A percentile compares a stretch with the other conserved stretches of the same genome.
Conservation (phyloP, 352 stramenopile species). For the Pythium aristosporum region DNA sequence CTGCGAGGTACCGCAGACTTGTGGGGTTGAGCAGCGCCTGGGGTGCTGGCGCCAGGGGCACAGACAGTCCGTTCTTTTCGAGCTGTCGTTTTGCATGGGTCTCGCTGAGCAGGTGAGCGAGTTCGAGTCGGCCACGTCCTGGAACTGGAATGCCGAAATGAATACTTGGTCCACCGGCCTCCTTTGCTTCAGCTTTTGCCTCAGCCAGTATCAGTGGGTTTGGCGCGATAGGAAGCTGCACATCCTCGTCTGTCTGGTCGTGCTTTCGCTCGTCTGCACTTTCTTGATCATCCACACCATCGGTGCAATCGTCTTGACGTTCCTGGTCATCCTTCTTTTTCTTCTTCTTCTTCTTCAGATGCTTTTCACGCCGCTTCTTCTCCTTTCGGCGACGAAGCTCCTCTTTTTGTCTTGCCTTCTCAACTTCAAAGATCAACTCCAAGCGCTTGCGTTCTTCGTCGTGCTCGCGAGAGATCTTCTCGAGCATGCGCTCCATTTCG, state of each 20-base stretch:
- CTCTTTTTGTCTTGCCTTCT: conserved; percentile 69
- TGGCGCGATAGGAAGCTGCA: neutral
- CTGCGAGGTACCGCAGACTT: conserved; percentile 53
- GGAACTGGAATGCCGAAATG: conserved; percentile 38
- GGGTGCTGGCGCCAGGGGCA: conserved; percentile 17
- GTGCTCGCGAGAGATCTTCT: conserved; percentile 66
- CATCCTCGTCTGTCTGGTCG: neutral
- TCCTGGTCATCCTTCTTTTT: conserved; percentile 26
- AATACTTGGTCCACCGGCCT: neutral
- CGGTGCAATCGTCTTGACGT: neutral
- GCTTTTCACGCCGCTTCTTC: conserved; percentile 51
- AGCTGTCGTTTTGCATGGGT: conserved; percentile 42
- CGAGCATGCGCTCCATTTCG: conserved; percentile 57
- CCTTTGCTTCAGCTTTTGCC: conserved; percentile 31
- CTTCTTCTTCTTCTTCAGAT: conserved; percentile 46
- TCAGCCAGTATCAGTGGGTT: neutral
- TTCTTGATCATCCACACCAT: neutral
- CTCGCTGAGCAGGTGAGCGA: conserved; percentile 54
- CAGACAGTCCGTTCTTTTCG: conserved; percentile 27
- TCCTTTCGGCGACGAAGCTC: conserved; percentile 66
- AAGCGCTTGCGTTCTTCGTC: conserved; percentile 59
- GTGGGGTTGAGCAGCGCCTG: conserved; percentile 56
- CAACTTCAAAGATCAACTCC: conserved; percentile 62
- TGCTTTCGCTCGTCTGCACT: conserved; percentile 9
- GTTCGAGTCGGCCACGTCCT: conserved; percentile 45